Base-by-base conservation (phyloP, 1,139 yeast species). In the Saccharomyces pastorianus region DNA sequence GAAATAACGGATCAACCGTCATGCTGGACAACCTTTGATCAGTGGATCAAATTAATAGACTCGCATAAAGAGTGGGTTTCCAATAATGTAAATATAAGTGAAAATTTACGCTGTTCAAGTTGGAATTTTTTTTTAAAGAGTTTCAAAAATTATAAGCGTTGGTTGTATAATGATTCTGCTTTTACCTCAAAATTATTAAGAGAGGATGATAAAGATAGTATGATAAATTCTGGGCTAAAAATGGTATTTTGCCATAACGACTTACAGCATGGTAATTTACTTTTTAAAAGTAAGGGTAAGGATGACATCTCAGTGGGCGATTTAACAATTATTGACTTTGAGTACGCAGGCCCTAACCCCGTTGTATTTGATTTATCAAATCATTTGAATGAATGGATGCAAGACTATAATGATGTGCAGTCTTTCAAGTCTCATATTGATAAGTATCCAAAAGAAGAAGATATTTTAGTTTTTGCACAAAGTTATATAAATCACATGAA, bases 371-470 rank as follows among this genome's bases (percentile, higher is more conserved):
- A 93, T 68, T 81, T 93, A 54, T 89, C 90, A 17, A 91, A 93
- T 70, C 97, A 91, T 71, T 76, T 82, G 55, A 80, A 87, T 58
- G 98, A 91, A 70, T 91, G 98, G 96, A 93, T 91, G 97, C 80
- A 89, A 46, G 89, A 93, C 71, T 93, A 90, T 67, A 88, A 87
- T 65, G 59, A 61, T 44, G 29, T 58, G 1, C 83, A 86, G 61
- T 80, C 84, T 1, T 75, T 75, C 17, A 70, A 70, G 53, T 81
- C 95, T 2, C 82, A 86, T 66, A 81, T 74, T 55, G 71, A 76
- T 9, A 73, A 74, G 52, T 93, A 79, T 69, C 99, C 99, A 5
- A 74, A 73, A 13, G 73, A 75, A 56, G 78, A 80, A 32, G 83
- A 89, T 64, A 85, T 87, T 64, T 69, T 84, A 59, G 83, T 84